Evolutionary conservation across 2,329 filamentous ascomycete genomes (phyloP).

Genomic region (Cladosporium sp.): DNA sequence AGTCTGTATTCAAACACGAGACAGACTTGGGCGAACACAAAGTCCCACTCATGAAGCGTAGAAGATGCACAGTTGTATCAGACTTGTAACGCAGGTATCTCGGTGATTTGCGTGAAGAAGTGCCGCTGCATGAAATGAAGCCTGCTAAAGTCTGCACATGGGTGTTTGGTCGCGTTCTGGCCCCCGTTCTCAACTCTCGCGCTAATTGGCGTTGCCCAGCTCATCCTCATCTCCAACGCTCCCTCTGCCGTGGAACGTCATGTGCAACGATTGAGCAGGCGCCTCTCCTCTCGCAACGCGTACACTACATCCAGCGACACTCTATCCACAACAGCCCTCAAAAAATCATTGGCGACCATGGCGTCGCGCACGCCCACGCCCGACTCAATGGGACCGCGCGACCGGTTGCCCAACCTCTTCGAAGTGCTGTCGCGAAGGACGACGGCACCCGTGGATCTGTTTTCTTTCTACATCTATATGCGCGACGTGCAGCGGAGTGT

Average conservation of each 20-base stretch:
- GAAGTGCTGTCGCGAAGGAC: constrained; percentile 93
- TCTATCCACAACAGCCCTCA: constrained; percentile 3
- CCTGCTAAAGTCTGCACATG: background rate
- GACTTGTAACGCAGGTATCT: background rate
- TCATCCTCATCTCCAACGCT: background rate
- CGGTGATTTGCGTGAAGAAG: background rate
- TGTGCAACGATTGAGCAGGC: constrained; percentile 4
- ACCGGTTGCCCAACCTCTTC: constrained; percentile 87
- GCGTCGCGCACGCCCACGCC: constrained; percentile 29
- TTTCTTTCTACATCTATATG: constrained; percentile 99
- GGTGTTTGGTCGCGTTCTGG: background rate
- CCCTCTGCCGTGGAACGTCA: constrained; percentile 1
- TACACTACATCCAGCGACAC: background rate
- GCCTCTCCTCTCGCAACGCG: background rate
- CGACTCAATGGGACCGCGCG: constrained; percentile 48
- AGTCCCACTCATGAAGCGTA: background rate
- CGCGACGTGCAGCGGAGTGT: constrained; percentile 96
- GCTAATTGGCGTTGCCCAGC: constrained; percentile 9
- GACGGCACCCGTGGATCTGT: constrained; percentile 91
- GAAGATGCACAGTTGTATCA: background rate
- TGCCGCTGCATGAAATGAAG: background rate
- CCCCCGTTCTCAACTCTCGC: constrained; percentile 1
- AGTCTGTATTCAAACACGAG: too few species aligned
- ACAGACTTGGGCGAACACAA: too few species aligned
- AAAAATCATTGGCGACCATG: constrained; percentile 18